Percentiles rank a stretch among this genome's conserved stretches.
phyloP scores from a whole-genome alignment of 2,329 filamentous ascomycete genomes.

The Apiospora malaysiana region DNA sequence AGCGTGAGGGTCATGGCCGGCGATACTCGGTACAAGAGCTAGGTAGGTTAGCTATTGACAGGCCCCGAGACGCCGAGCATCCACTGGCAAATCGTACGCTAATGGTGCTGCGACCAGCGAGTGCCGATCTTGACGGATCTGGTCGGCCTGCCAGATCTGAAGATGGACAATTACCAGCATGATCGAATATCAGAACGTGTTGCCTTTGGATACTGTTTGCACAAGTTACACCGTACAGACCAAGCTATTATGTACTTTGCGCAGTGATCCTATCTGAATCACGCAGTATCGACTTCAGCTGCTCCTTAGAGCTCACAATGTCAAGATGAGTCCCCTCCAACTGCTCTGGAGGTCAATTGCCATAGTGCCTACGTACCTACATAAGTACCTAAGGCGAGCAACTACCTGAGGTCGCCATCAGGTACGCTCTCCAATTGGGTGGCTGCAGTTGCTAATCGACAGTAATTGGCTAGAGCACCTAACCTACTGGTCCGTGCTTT shows the following conservation, averaged over 20 bases:
- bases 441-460: not conserved
- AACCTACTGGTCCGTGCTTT: not conserved
- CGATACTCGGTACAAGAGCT: conserved; percentile 1
- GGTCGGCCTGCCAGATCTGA: not conserved
- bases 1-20: conserved; percentile 12
- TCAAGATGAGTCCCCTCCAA: too few relatives aligned
- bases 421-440: not conserved
- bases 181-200: too few relatives aligned
- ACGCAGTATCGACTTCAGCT: too few relatives aligned
- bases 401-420: not conserved
- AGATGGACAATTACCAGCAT: not conserved
- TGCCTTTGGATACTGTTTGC: not conserved
- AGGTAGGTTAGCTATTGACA: not conserved
- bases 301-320: too few relatives aligned
- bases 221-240: too few relatives aligned
- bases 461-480: not conserved
- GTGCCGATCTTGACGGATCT: conserved; percentile 5
- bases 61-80: conserved; percentile 14
- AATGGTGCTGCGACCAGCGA: conserved; percentile 4
- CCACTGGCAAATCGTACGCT: conserved; percentile 10
- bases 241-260: too few relatives aligned
- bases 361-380: too few relatives aligned
- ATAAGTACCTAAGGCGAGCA: not conserved
- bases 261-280: too few relatives aligned
- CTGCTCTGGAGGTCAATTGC: too few relatives aligned